Evolutionary conservation across 129 eudicot genomes (phyloP), one percentile per base, ranked within the genome.

Genomic region (Lonicera japonica): DNA sequence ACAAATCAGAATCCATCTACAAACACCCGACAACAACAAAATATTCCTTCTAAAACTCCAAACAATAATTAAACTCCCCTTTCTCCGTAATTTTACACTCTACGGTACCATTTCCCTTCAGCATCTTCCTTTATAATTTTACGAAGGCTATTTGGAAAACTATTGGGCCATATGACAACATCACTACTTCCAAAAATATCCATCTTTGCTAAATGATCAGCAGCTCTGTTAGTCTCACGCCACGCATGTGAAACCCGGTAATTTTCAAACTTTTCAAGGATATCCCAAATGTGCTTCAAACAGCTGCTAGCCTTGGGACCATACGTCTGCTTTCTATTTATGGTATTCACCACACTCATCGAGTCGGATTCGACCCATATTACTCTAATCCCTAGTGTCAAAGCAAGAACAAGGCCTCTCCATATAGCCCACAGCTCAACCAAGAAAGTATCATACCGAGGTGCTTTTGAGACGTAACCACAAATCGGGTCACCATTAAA

Each of bases 361-460:
- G 79, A 74, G n/a, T 74, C 79, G 11, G 79, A 74, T 67, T 74
- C 79, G 11, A 74, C 68, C 79, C 79, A 74, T 74, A 74, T 60
- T 20, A 45, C 60, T 50, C 21, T 41, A 11, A 70, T 52, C 38
- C 23, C 65, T 21, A 70, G 12, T 14, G 57, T 16, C 45, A 51
- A 52, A 14, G 55, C 74, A 38, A 69, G 74, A 13, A 60, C 67
- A 52, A 69, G 74, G 21, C 74, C 74, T 60, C 74, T 52, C 67
- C 74, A 69, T 60, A 69, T 69, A 69, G 74, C 67, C 74, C 67
- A 70, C 36, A 60, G 41, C 36, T 70, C 74, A 70, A 70, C 74
- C 74, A 70, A 29, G 46, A 70, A 70, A 60, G 60, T 70, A 60
- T 70, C 67, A 51, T 60, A 24, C 50, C 41, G 58, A 60, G 73